Conservation (phyloP, 352 stramenopile species). For the Bremia lactucae region DNA sequence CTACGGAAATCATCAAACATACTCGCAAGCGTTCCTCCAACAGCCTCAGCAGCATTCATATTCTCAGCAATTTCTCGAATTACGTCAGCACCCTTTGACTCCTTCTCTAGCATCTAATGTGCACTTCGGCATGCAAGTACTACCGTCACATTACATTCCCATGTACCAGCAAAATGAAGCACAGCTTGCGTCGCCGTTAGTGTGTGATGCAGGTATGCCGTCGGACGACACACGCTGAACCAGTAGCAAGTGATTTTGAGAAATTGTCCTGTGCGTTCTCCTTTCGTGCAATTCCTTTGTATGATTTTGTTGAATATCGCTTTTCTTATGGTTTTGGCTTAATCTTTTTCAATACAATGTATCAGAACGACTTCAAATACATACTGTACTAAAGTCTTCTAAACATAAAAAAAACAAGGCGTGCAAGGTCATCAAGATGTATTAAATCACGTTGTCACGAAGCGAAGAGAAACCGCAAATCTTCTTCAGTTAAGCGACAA, state of each 20-base stretch:
- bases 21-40: constrained; percentile 12
- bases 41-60: constrained; percentile 28
- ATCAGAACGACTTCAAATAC: no score
- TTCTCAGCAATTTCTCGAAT: constrained; percentile 19
- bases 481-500: constrained; percentile 88
- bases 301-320: constrained; percentile 31
- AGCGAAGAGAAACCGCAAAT: constrained; percentile 89
- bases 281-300: constrained; percentile 14
- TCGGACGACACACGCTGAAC: constrained; percentile 23
- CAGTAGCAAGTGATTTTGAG: no score
- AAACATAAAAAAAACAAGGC: no score
- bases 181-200: constrained; percentile 24
- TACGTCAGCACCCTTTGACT: constrained; percentile 20
- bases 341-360: constrained; percentile 24
- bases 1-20: constrained; percentile 20
- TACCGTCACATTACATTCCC: constrained; percentile 19
- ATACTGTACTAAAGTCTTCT: no score
- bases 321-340: no score
- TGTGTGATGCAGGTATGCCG: constrained; percentile 24
- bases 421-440: constrained; percentile 3
- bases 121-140: constrained; percentile 12
- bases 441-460: no score
- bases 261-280: constrained; percentile 6
- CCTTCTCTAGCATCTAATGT: constrained; percentile 15
- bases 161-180: constrained; percentile 25